Percentiles rank a stretch among this genome's conserved stretches.
Evolutionary conservation across 805 yeast species (phyloP).

Genomic region (Ogataea ramenticola): DNA sequence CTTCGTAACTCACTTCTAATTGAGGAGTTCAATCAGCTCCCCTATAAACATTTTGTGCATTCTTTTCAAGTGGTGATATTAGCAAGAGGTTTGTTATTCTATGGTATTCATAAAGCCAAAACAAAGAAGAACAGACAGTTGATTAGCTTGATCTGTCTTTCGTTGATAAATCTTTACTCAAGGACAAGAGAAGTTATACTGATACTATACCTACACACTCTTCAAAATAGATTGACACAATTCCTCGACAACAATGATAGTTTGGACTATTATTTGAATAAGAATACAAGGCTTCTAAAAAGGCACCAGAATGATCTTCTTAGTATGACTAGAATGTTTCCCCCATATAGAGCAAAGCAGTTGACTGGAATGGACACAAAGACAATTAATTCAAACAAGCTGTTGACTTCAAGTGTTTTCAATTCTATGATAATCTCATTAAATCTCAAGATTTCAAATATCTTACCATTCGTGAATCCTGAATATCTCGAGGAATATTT

Average conservation of each 20-base stretch:
- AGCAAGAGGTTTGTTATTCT: constrained; percentile 11
- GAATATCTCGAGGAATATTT: constrained; percentile 15
- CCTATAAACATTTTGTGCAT: constrained; percentile 15
- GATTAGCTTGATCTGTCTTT: constrained; percentile 7
- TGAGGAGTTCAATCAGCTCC: constrained; percentile 6
- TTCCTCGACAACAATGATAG: neutral
- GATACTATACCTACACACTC: constrained; percentile 11
- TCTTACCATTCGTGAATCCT: constrained; percentile 11
- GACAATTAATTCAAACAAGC: constrained; percentile 5
- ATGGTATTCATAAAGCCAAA: constrained; percentile 5
- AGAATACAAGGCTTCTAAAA: constrained; percentile 2
- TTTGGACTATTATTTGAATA: constrained; percentile 2
- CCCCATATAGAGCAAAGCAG: neutral
- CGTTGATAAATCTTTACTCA: constrained; percentile 10
- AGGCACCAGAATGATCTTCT: neutral
- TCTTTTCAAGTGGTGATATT: constrained; percentile 12
- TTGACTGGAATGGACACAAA: neutral
- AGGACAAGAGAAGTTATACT: constrained; percentile 12
- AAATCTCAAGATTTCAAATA: constrained; percentile 9
- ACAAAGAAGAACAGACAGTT: constrained; percentile 5
- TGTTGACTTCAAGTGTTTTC: constrained; percentile 10
- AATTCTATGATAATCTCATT: constrained; percentile 13
- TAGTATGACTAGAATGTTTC: neutral
- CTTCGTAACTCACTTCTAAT: neutral
- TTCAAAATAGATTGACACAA: constrained; percentile 9